Percentiles rank a stretch among this genome's conserved stretches.
Evolutionary conservation across 1,284 basidiomycete species (phyloP).

Genomic region (Fomitopsis schrenkii): DNA sequence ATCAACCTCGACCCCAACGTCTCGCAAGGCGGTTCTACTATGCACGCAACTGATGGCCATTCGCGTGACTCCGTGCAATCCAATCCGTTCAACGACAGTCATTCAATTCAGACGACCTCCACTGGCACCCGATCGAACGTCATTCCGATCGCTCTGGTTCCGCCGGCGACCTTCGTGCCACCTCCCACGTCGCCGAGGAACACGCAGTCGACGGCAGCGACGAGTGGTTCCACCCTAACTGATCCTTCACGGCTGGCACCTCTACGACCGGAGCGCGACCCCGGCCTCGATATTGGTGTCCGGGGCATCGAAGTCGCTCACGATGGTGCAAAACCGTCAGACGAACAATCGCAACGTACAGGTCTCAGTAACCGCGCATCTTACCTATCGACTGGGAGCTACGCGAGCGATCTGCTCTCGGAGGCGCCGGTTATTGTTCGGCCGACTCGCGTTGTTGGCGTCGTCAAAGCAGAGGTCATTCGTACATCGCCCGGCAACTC

Average conservation of each 20-base stretch:
- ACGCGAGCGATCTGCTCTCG: conserved; percentile 70
- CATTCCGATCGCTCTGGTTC: conserved; percentile 77
- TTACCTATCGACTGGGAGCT: conserved; percentile 70
- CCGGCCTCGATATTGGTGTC: conserved; percentile 56
- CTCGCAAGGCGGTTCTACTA: conserved; percentile 33
- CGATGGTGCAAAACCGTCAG: conserved; percentile 39
- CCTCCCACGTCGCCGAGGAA: conserved; percentile 24
- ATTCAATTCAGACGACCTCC: conserved; percentile 72
- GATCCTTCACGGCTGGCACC: conserved; percentile 30
- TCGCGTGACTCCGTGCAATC: conserved; percentile 32
- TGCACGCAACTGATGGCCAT: conserved; percentile 23
- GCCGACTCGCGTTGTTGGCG: conserved; percentile 61
- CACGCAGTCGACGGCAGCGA: conserved; percentile 29
- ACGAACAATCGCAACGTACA: conserved; percentile 51
- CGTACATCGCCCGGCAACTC: conserved; percentile 45
- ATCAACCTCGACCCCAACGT: conserved; percentile 54
- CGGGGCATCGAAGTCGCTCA: conserved; percentile 59
- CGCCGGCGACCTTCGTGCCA: conserved; percentile 43
- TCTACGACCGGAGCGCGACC: conserved; percentile 56
- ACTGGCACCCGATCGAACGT: conserved; percentile 76
- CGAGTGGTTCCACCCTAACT: conserved; percentile 14
- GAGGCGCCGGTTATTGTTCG: conserved; percentile 81
- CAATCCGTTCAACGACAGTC: conserved; percentile 74
- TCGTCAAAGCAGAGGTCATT: conserved; percentile 75
- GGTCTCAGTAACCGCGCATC: conserved; percentile 59